Percentiles rank a stretch among this genome's conserved stretches.
Conservation (phyloP, 257 asterid species). For the Marsdenia floribunda region DNA sequence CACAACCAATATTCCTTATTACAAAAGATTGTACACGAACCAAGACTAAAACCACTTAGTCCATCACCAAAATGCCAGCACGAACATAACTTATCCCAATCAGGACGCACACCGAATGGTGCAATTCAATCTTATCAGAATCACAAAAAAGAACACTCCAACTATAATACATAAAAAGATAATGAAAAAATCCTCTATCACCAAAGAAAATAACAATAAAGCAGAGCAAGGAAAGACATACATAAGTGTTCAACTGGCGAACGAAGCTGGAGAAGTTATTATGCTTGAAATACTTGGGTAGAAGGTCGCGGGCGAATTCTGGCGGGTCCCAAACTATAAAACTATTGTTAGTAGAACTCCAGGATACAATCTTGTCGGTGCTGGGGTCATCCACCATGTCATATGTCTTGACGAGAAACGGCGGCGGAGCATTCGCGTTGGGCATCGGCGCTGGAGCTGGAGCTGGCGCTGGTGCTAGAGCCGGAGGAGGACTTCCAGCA, state of each 20-base stretch:
- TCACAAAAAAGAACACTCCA: not conserved
- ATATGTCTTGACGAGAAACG: conserved; percentile 70
- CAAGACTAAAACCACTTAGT: not conserved
- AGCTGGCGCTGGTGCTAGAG: conserved; percentile 29
- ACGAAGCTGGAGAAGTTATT: conserved; percentile 81
- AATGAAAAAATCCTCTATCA: not conserved
- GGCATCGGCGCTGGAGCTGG: conserved; percentile 48
- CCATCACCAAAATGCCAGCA: not conserved
- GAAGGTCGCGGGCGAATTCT: conserved; percentile 55
- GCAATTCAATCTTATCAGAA: not conserved
- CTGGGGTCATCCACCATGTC: conserved; percentile 82
- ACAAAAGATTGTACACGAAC: not conserved
- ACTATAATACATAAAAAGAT: not conserved
- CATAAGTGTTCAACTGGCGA: conserved; percentile 45
- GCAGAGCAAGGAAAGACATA: conserved; percentile 10
- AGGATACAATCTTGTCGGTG: conserved; percentile 62
- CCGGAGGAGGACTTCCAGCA: conserved; percentile 9
- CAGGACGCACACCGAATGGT: not conserved
- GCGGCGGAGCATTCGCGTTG: conserved; percentile 59
- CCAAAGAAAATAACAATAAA: not conserved
- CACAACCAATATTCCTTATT: not conserved
- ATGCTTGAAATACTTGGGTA: conserved; percentile 78
- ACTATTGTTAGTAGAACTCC: conserved; percentile 65
- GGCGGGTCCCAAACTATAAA: conserved; percentile 82
- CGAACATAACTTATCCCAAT: not conserved